phyloP scores from a whole-genome alignment of 495 filamentous ascomycete genomes.

The Aspergillus biplanus region DNA sequence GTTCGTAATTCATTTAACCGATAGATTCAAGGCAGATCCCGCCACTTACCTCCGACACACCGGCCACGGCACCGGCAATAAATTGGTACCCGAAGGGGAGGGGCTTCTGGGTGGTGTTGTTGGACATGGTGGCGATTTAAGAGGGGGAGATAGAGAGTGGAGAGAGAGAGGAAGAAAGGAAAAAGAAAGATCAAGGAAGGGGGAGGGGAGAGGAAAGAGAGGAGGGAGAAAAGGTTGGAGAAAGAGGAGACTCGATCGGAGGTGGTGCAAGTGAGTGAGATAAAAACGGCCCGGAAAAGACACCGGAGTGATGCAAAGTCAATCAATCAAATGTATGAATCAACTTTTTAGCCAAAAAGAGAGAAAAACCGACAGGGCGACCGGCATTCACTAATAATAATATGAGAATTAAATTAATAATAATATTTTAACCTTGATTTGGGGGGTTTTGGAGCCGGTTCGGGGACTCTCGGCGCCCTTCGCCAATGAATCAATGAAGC shows the following conservation, averaged over 20 bases:
- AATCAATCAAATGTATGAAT: not conserved
- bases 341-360: too few species aligned
- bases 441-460: constrained; percentile 3
- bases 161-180: constrained; percentile 18
- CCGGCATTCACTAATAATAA: too few species aligned
- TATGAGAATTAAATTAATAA: too few species aligned
- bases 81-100: constrained; percentile 88
- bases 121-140: constrained; percentile 56
- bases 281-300: constrained; percentile 17
- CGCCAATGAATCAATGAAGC: not conserved
- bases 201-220: constrained; percentile 15
- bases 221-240: constrained; percentile 10
- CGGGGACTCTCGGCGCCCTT: constrained; percentile 11
- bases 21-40: not conserved
- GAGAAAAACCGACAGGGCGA: too few species aligned
- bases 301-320: constrained; percentile 8
- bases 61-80: constrained; percentile 84
- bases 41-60: constrained; percentile 81
- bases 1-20: constrained; percentile 13
- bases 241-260: constrained; percentile 4
- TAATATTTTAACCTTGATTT: not conserved
- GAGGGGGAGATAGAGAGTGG: not conserved
- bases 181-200: constrained; percentile 20
- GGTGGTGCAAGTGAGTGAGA: not conserved
- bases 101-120: constrained; percentile 59